Evolutionary conservation across 2,329 filamentous ascomycete genomes (phyloP), one percentile per base, ranked within the genome.

Genomic region (Xylariales sp.): DNA sequence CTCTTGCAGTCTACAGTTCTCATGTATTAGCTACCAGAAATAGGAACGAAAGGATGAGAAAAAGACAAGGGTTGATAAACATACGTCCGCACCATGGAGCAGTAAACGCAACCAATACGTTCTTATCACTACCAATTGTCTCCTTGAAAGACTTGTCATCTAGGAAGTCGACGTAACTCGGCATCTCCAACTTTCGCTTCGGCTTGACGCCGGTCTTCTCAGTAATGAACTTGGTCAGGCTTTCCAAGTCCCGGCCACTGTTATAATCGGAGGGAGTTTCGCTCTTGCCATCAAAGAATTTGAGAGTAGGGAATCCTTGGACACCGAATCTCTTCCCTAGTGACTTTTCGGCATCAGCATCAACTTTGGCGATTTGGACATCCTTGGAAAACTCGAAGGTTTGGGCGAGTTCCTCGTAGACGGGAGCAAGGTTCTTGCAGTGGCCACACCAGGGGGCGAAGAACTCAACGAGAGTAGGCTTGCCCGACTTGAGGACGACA

Each of bases 391-490:
- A 81, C 48, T 85, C 81, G 63, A 90, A 95, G 29, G 73, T 69
- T 34, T 72, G 63, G 32, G 81, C 93, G 29, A 98, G 81, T 60
- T 98, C 87, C 63, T 98, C 93, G 66, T 94, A 98, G 42, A 94
- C 72, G 34, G 93, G 94, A 13, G 93, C 93, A 23, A 98, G 85
- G 57, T 72, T 95, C 78, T 97, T 97, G 88, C 93, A 98, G 76
- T 98, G 93, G 21, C 93, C 94, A 59, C 93, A 98, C 93, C 93
- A 98, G 17, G 91, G 90, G 23, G 93, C 93, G 60, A 95, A 97
- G 78, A 98, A 98, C 65, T 97, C 90, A 53, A 97, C 89, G 18
- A 98, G 82, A 0, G 93, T 90, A 29, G 93, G 91, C 72, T 95
- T 97, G 65, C 89, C 89, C 31, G 87, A 91, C 62, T 94, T 81